Percentiles rank a stretch among this genome's conserved stretches.
Evolutionary conservation across 2,329 filamentous ascomycete species (phyloP).

Genomic region (Ceratocystis cacaofunesta): DNA sequence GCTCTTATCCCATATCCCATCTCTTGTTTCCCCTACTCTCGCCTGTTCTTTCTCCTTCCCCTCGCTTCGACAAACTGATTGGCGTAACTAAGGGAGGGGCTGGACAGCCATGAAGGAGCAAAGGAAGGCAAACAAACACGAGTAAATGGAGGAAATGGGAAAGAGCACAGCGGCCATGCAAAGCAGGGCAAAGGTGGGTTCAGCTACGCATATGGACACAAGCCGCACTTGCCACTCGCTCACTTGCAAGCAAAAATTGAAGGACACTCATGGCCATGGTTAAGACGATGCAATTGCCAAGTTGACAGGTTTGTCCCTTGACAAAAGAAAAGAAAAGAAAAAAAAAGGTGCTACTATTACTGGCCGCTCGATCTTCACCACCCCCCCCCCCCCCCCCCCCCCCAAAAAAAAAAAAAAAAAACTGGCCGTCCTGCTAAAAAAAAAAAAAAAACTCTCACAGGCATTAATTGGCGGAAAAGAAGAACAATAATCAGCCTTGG

Average conservation of each 20-base stretch:
- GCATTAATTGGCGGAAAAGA: not conserved
- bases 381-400: no score
- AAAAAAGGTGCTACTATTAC: no score
- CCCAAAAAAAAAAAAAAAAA: no score
- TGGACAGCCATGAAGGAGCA: not conserved
- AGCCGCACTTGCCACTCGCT: not conserved
- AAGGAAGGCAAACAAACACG: not conserved
- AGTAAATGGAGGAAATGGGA: not conserved
- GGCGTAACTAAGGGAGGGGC: not conserved
- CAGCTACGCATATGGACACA: not conserved
- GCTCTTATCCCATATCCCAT: not conserved
- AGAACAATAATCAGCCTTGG: not conserved
- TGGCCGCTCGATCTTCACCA: no score
- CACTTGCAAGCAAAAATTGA: no score
- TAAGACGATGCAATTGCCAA: no score
- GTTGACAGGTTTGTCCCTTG: no score
- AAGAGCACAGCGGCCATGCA: not conserved
- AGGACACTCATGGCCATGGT: no score
- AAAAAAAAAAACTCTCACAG: not conserved
- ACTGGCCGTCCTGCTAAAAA: no score
- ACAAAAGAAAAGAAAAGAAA: no score
- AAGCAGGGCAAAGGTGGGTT: not conserved
- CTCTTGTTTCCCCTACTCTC: not conserved
- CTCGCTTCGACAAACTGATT: not conserved
- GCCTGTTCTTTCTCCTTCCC: constrained; percentile 3